Percentiles rank a stretch among this genome's conserved stretches.
Conservation (phyloP, 805 yeast genomes). For the Monosporozyma siamensis region DNA sequence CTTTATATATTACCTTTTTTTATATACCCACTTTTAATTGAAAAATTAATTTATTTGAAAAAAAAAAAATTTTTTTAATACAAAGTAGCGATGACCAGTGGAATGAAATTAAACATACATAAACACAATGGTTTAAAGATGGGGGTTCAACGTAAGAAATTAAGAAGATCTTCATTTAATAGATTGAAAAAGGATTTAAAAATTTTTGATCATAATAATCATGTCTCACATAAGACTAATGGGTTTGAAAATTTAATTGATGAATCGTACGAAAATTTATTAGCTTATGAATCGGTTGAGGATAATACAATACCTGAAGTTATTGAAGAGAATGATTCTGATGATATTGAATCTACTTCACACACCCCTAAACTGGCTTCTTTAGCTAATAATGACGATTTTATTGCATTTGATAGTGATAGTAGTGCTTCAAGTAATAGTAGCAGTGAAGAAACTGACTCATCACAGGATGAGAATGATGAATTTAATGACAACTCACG, state of each 20-base stretch:
- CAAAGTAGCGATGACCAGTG: too few relatives aligned
- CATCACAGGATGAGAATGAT: constrained; percentile 3
- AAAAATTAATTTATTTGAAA: too few relatives aligned
- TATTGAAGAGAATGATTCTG: not conserved
- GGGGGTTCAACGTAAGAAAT: constrained; percentile 8
- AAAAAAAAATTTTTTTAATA: too few relatives aligned
- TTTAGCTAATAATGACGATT: constrained; percentile 30
- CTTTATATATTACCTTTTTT: not conserved
- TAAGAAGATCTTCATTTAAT: constrained; percentile 29
- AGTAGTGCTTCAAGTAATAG: constrained; percentile 15
- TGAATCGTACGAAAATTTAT: constrained; percentile 6
- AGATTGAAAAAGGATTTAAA: constrained; percentile 23
- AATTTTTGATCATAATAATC: constrained; percentile 21
- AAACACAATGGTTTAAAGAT: too few relatives aligned
- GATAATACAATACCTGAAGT: not conserved
- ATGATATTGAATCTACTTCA: not conserved
- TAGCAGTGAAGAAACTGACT: constrained; percentile 9
- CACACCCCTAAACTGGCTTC: not conserved
- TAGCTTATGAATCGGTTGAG: constrained; percentile 6
- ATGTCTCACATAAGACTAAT: constrained; percentile 16
- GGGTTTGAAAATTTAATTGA: constrained; percentile 21
- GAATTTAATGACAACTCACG: not conserved
- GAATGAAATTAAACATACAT: too few relatives aligned
- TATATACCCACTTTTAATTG: too few relatives aligned
- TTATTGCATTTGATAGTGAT: constrained; percentile 33